Conservation (phyloP, 2,329 filamentous ascomycete species). For the Drechslera avenae region DNA sequence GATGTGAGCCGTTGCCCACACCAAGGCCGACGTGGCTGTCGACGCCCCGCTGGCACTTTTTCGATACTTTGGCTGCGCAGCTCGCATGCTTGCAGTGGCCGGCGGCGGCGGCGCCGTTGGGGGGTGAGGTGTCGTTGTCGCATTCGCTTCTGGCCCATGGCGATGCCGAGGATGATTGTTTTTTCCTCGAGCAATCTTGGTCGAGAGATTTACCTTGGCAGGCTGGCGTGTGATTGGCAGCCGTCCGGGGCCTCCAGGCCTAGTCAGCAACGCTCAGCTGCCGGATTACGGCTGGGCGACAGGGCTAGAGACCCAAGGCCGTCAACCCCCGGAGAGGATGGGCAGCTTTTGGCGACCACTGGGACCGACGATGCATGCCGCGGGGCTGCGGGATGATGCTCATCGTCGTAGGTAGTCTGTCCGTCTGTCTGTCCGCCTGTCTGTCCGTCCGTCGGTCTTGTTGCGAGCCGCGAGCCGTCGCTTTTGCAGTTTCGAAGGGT, state of each 20-base stretch:
- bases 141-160: conserved; percentile 6
- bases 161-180: not conserved
- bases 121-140: conserved; percentile 28
- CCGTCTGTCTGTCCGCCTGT: too few species aligned
- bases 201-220: conserved; percentile 25
- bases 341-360: conserved; percentile 23
- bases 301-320: conserved; percentile 12
- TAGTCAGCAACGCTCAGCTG: conserved; percentile 25
- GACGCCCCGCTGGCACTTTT: conserved; percentile 21
- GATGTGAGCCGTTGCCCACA: conserved; percentile 25
- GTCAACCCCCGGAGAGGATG: not conserved
- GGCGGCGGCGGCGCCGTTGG: conserved; percentile 5
- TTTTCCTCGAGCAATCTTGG: conserved; percentile 13
- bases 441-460: too few species aligned
- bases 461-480: not conserved
- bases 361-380: too few species aligned
- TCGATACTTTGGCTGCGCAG: conserved; percentile 24
- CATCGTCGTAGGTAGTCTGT: too few species aligned
- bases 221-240: conserved; percentile 16
- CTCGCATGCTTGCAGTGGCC: conserved; percentile 15
- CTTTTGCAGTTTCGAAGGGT: too few species aligned
- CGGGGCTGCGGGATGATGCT: too few species aligned
- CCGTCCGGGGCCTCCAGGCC: not conserved
- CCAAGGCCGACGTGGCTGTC: conserved; percentile 41
- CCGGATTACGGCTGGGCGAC: conserved; percentile 14